phyloP scores from a whole-genome alignment of 176 grass and related monocot species.

The Oropetium thomaeum region DNA sequence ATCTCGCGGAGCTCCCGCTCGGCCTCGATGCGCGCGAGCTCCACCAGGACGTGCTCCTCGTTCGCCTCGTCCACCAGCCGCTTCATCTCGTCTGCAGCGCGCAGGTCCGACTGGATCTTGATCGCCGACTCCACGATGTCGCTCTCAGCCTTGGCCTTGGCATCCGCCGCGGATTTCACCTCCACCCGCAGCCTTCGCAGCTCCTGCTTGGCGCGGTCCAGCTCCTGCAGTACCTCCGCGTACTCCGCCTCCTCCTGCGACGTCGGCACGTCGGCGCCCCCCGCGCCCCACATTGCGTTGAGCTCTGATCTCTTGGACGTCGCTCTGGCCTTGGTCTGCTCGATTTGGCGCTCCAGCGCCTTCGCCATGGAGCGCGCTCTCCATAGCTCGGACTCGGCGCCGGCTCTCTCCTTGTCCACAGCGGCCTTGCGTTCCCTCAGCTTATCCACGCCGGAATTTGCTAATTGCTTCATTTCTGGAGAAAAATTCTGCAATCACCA shows the following conservation, averaged over 20 bases:
- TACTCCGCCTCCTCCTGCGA: constrained; percentile 19
- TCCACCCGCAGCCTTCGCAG: constrained; percentile 59
- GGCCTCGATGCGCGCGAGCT: constrained; percentile 94
- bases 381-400: constrained; percentile 52
- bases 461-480: constrained; percentile 41
- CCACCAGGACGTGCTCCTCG: constrained; percentile 92
- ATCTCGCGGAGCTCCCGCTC: constrained; percentile 74
- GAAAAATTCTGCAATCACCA: constrained; percentile 37
- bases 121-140: constrained; percentile 60
- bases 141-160: constrained; percentile 67
- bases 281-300: neutral
- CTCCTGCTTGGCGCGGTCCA: constrained; percentile 64
- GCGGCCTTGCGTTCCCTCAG: constrained; percentile 48
- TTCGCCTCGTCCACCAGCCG: constrained; percentile 70
- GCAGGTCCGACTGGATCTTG: constrained; percentile 43
- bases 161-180: constrained; percentile 47
- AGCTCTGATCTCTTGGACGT: constrained; percentile 32
- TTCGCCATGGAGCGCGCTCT: constrained; percentile 37
- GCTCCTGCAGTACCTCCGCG: constrained; percentile 41
- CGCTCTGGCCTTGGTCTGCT: constrained; percentile 44
- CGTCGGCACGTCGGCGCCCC: neutral
- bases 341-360: constrained; percentile 55
- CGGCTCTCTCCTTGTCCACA: constrained; percentile 50
- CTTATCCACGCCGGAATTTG: constrained; percentile 36
- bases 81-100: constrained; percentile 57